Conservation (phyloP, 1,139 yeast genomes). For the Suhomyces wounanorum region DNA sequence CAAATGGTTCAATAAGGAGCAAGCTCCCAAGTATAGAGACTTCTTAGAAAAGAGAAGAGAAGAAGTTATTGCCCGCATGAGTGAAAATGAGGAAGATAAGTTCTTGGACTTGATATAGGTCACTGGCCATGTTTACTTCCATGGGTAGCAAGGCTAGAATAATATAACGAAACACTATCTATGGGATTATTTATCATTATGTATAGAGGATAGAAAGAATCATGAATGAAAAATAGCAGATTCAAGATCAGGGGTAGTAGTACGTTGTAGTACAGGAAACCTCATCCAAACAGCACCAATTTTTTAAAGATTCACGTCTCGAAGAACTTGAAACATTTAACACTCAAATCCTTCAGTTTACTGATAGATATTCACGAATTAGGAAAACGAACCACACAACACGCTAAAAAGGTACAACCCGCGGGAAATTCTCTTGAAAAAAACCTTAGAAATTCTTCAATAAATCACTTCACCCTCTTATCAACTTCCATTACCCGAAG, state of each 20-base stretch:
- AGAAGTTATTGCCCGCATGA: slow-evolving; percentile 30
- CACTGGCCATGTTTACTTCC: neutral
- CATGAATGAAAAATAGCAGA: neutral
- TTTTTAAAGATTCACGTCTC: too few relatives aligned
- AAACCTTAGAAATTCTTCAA: too few relatives aligned
- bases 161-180: neutral
- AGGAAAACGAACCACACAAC: too few relatives aligned
- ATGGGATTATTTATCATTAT: neutral
- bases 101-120: slow-evolving; percentile 35
- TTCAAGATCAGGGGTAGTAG: neutral
- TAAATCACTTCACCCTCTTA: too few relatives aligned
- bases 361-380: too few relatives aligned
- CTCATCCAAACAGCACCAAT: neutral
- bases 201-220: neutral
- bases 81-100: slow-evolving; percentile 29
- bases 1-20: slow-evolving; percentile 24
- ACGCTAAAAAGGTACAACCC: too few relatives aligned
- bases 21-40: slow-evolving; percentile 26
- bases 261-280: neutral
- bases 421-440: too few relatives aligned
- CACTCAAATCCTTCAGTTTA: too few relatives aligned
- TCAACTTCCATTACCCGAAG: too few relatives aligned
- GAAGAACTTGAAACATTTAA: too few relatives aligned
- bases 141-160: too few relatives aligned
- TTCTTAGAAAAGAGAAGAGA: slow-evolving; percentile 31